phyloP scores from a whole-genome alignment of 495 filamentous ascomycete genomes.

The Symbiotaphrina buchneri region DNA sequence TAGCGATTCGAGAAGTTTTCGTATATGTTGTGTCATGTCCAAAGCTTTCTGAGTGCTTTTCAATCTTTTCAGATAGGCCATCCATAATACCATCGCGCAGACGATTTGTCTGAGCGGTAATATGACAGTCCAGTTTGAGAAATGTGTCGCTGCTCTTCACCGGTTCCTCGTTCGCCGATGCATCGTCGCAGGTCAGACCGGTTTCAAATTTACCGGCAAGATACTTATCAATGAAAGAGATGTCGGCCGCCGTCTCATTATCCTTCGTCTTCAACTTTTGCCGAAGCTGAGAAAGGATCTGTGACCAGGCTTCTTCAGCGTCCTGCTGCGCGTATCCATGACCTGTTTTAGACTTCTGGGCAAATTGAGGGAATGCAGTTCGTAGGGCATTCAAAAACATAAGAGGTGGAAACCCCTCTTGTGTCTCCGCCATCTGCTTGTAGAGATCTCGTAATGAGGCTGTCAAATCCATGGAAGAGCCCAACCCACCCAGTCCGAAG shows the following conservation, averaged over 20 bases:
- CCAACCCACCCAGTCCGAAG: conserved; percentile 35
- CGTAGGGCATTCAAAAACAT: conserved; percentile 71
- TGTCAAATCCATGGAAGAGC: conserved; percentile 48
- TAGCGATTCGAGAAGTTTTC: conserved; percentile 68
- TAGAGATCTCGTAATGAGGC: conserved; percentile 67
- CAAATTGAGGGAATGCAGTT: conserved; percentile 77
- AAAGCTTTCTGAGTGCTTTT: conserved; percentile 66
- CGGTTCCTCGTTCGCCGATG: conserved; percentile 47
- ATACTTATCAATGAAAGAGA: conserved; percentile 77
- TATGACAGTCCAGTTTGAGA: conserved; percentile 90
- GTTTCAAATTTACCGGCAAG: conserved; percentile 62
- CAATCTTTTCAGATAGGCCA: conserved; percentile 68
- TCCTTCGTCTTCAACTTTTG: conserved; percentile 41
- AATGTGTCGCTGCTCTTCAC: conserved; percentile 46
- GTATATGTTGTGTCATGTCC: conserved; percentile 65
- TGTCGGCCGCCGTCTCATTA: conserved; percentile 21
- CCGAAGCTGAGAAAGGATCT: conserved; percentile 72
- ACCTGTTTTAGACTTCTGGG: conserved; percentile 58
- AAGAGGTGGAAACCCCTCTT: conserved; percentile 67
- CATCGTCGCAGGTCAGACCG: conserved; percentile 62
- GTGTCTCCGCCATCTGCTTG: conserved; percentile 82
- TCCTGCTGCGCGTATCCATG: conserved; percentile 87
- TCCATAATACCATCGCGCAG: conserved; percentile 66
- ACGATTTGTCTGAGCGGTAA: conserved; percentile 66
- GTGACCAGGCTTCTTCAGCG: conserved; percentile 95